Base-by-base conservation (phyloP, 2,329 filamentous ascomycete genomes). In the Dactylellina leptospora region DNA sequence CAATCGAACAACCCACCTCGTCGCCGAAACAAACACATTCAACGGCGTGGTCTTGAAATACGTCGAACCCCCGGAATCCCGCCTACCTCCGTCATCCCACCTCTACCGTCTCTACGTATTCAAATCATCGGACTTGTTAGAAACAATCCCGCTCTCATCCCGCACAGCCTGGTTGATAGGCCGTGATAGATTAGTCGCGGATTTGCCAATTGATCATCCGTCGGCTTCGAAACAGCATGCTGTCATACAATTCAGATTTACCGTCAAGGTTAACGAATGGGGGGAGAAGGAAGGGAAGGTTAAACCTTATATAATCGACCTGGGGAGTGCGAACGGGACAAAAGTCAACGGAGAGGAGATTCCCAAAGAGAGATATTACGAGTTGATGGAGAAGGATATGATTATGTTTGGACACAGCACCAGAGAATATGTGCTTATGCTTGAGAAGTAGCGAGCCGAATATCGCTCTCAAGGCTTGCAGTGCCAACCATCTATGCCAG, bases 171-270 rank as follows among this genome's bases (percentile, higher is more conserved):
- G 95, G 95, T 82, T 99, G 22, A 82, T 97, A 6, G 95, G 95
- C 0, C 85, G 93, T 48, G 93, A 97, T 76, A 80, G 85, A 58
- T 82, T 88, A 3, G 89, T 99, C 2, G 92, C 91, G 1, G 95
- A 99, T 78, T 83, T 96, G 64, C 82, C 87, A 1, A 86, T 96
- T 5, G 92, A 96, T 78, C 93, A 99, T 78, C 92, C 93, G 0
- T 97, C 92, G 80, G 88, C 92, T 77, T 96, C 92, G 79, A 96
- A 96, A 80, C 95, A 99, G 81, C 95, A 99, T 79, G 93, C 93
- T 0, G 95, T 93, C 6, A 85, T 99, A 44, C 95, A 99, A 79
- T 99, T 99, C 78, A 87, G 95, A 36, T 88, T 92, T 78, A 86
- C 90, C 18, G 90, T 92, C 77, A 92, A 89, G 80, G 86, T 86